These are phyloP conservation scores for Elsinoe batatas DNA, from an alignment of 2,329 filamentous ascomycete species.

Conservation along the genomic window DNA sequence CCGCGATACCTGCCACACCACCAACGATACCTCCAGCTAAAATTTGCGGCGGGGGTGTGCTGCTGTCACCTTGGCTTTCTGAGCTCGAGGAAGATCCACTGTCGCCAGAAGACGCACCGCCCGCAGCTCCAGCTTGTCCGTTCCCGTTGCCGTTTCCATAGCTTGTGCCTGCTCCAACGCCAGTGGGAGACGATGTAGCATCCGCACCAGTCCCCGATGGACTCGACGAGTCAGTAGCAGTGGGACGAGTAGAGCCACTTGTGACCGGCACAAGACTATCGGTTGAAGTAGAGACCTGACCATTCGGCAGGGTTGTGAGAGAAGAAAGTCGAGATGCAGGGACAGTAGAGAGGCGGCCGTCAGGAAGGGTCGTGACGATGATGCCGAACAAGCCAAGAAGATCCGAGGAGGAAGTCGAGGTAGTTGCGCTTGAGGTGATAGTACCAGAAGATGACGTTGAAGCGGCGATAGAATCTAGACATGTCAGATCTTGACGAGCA, in stretches of 20 bases:
- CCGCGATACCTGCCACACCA: constrained; percentile 47
- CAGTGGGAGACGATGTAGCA: background rate
- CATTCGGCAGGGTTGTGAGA: constrained; percentile 14
- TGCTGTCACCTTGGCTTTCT: constrained; percentile 12
- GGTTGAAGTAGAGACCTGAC: constrained; percentile 12
- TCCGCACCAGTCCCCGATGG: background rate
- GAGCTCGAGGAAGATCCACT: constrained; percentile 13
- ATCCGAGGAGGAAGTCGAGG: constrained; percentile 10
- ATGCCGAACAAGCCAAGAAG: constrained; percentile 11
- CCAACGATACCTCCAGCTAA: constrained; percentile 56
- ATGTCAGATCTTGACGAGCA: constrained; percentile 10
- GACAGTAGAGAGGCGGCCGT: constrained; percentile 12
- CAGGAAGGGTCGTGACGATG: constrained; percentile 13
- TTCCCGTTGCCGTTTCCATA: background rate
- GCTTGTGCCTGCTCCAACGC: background rate
- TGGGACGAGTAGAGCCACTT: background rate
- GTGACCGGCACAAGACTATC: constrained; percentile 9
- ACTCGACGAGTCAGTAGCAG: constrained; percentile 6
- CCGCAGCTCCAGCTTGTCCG: constrained; percentile 1
- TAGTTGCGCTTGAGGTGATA: background rate
- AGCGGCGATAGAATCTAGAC: constrained; percentile 1
- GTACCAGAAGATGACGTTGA: background rate
- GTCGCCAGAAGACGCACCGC: constrained; percentile 8
- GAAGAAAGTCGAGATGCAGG: background rate
- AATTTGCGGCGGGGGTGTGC: constrained; percentile 38